Evolutionary conservation across 225 moss, liverwort and hornwort genomes (phyloP), one percentile per base, ranked within the genome.

Genomic region (Physcomitrium patens): DNA sequence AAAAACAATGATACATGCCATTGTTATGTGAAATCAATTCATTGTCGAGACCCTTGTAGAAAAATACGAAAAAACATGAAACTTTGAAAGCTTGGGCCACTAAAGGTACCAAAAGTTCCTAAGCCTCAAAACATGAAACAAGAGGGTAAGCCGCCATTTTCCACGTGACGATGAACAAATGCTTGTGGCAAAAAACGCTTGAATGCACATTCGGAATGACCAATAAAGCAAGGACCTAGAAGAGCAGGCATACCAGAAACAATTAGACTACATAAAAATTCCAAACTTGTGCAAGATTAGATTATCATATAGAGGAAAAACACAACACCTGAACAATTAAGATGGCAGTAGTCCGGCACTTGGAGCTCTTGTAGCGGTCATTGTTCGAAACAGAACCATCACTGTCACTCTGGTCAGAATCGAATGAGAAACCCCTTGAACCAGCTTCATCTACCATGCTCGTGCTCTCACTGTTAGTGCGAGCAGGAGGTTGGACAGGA

Each of bases 281-380:
- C 49, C 50, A 50, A 75, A 24, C 44, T 28, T 67, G 78, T 77
- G 27, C 14, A 59, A 65, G 60, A 52, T 41, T 64, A 22, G 60
- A 28, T 26, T 27, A 67, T 45, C 79, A 76, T 52, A 22, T 49
- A n/a, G 23, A 73, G 69, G 68, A 10, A 52, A 27, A 14, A 65
- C 51, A 71, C 6, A 53, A 64, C 24, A 90, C 95, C 91, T 96
- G 93, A 74, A 94, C 84, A 73, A 69, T 83, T 75, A 90, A 76
- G 77, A 94, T 91, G 52, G 92, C 91, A 84, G 83, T 85, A 47
- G 92, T 86, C 50, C 96, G 93, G 81, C 91, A 89, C 88, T 87
- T 92, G 37, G 93, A 93, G 70, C 96, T 91, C 84, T 92, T 96
- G 60, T 78, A 89, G 19, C 96, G 93, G 75, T 96, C 96, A 73